Base-by-base conservation (phyloP, 345 rosid genomes). In the Aquilaria sinensis region DNA sequence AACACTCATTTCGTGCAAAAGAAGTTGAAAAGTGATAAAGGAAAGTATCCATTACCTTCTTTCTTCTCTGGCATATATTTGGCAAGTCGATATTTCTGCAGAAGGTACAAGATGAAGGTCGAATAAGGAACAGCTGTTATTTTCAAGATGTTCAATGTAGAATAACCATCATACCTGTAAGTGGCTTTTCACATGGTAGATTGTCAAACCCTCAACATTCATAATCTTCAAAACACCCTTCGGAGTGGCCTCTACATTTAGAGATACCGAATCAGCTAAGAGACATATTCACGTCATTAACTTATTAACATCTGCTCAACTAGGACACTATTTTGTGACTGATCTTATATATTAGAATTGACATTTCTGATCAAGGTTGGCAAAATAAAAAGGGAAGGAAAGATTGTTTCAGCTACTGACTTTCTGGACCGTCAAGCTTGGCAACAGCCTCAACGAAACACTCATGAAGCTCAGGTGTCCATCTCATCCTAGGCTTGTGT, bases 111-210 rank as follows among this genome's bases (percentile, higher is more conserved):
- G 60, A 53, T 51, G 54, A 51, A 66, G 62, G 16, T 43, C 13
- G 43, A 33, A 13, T 45, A 29, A 53, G 49, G 16, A 58, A 10
- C 14, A 56, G 46, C 14, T 64, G 52, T 53, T 43, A 29, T 16
- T 53, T 37, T 6, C 37, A 47, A 30, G n/a, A 56, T 65, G 60
- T 34, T 56, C 57, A 49, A 65, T 34, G 51, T n/a, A 57, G 60
- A 63, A 48, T 59, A 34, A 31, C 47, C 67, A 13, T 15, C 32
- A 58, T 74, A 89, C 98, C 98, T 89, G 98, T 56, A 92, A 76
- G 77, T 92, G 98, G 86, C 98, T 92, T 73, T 92, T 92, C 23
- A 92, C 96, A 68, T 92, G 95, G 75, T 92, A 89, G 57, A 89
- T 92, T 29, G 98, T 92, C 85, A 92, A 78, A 66, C 95, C 89